A percentile compares a stretch with the other conserved stretches of the same genome.
phyloP scores from a whole-genome alignment of 257 asterid genomes.

The Ilex aquifolium region DNA sequence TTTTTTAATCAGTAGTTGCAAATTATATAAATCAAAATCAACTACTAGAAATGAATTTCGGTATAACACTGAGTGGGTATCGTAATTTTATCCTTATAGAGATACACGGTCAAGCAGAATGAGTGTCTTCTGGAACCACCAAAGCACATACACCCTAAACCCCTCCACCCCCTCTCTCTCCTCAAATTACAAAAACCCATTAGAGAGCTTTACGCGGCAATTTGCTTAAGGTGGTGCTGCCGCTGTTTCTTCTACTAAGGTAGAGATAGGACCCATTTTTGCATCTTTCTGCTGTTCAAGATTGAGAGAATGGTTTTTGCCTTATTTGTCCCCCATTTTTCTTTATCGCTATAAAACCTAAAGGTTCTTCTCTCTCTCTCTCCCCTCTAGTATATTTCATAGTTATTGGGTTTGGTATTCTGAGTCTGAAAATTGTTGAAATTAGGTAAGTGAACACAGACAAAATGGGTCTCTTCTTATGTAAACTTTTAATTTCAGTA shows the following conservation, averaged over 20 bases:
- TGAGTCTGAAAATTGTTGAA: slow-evolving; percentile 11
- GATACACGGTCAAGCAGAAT: no score
- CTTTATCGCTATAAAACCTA: background rate
- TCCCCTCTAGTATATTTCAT: background rate
- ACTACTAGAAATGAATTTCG: no score
- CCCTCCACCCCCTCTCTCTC: background rate
- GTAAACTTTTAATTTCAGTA: no score
- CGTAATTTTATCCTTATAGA: no score
- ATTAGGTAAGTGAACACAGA: slow-evolving; percentile 7
- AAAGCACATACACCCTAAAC: slow-evolving; percentile 34
- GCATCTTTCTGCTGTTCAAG: slow-evolving; percentile 5
- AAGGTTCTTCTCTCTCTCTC: background rate
- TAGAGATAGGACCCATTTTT: slow-evolving; percentile 17
- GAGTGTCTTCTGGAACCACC: slow-evolving; percentile 68
- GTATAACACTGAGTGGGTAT: no score
- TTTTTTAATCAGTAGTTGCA: no score
- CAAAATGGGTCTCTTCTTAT: no score
- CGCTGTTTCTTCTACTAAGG: slow-evolving; percentile 10
- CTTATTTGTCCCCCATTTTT: background rate
- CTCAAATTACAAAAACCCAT: background rate
- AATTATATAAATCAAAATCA: no score
- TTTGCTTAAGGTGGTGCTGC: slow-evolving; percentile 11
- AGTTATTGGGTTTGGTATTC: slow-evolving; percentile 5
- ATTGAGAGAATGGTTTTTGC: background rate
- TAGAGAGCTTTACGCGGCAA: background rate